Conservation (phyloP, 2,329 filamentous ascomycete species). For the Aspergillus neotritici region DNA sequence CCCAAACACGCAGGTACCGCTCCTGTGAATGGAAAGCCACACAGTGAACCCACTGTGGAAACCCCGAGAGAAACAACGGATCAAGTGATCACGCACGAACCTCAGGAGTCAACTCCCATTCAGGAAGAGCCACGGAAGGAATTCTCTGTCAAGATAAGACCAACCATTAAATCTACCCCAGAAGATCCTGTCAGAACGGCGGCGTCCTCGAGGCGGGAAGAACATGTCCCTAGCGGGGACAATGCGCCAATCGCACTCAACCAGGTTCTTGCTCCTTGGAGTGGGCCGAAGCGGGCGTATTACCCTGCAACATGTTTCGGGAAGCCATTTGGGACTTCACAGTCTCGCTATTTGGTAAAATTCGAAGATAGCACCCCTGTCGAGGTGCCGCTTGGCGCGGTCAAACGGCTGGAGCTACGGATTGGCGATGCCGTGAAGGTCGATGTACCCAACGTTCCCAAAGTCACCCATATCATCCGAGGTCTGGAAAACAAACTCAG, state of each 20-base stretch:
- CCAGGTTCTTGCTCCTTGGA: slow-evolving; percentile 56
- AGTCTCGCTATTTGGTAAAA: slow-evolving; percentile 41
- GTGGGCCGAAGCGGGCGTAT: slow-evolving; percentile 49
- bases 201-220: background rate
- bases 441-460: slow-evolving; percentile 39
- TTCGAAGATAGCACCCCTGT: slow-evolving; percentile 42
- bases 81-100: background rate
- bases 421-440: slow-evolving; percentile 45
- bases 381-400: slow-evolving; percentile 34
- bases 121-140: no score
- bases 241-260: slow-evolving; percentile 39
- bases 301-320: slow-evolving; percentile 57
- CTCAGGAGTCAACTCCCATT: no score
- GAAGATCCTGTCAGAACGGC: background rate
- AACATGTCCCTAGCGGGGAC: slow-evolving; percentile 9
- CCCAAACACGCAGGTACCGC: background rate
- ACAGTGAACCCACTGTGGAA: background rate
- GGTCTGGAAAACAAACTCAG: slow-evolving; percentile 36
- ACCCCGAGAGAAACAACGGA: slow-evolving; percentile 11
- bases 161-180: slow-evolving; percentile 2
- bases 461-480: slow-evolving; percentile 39
- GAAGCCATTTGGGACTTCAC: slow-evolving; percentile 32
- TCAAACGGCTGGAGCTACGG: slow-evolving; percentile 42
- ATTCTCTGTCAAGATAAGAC: no score
- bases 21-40: slow-evolving; percentile 11